Percentiles rank a stretch among this genome's conserved stretches.
These are phyloP conservation scores for Diutina mesorugosa DNA, from an alignment of 1,139 yeast genomes.

Conservation along the genomic window DNA sequence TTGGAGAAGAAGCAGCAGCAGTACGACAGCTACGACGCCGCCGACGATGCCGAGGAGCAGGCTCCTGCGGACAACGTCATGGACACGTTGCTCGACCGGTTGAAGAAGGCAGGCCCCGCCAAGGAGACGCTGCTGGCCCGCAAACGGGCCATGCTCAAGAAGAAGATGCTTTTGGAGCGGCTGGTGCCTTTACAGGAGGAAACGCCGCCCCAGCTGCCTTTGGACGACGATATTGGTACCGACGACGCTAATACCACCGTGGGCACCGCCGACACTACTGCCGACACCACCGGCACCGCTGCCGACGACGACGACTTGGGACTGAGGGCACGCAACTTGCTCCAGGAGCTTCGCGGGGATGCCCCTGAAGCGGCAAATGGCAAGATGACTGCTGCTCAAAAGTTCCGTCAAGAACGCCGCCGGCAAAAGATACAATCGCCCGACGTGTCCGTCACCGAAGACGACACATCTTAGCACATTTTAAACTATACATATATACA, in stretches of 20 bases:
- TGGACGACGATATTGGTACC: neutral
- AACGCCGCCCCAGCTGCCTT: neutral
- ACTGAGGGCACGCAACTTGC: constrained; percentile 44
- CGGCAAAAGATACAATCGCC: neutral
- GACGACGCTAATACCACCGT: constrained; percentile 7
- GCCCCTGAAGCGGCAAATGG: neutral
- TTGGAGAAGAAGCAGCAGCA: neutral
- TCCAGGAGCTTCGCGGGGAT: constrained; percentile 35
- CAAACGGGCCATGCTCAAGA: constrained; percentile 68
- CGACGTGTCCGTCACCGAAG: neutral
- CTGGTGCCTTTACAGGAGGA: neutral
- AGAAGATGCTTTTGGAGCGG: constrained; percentile 14
- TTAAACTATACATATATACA: too few species aligned
- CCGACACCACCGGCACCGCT: constrained; percentile 1
- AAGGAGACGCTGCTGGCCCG: constrained; percentile 75
- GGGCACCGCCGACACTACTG: neutral
- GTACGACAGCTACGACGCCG: neutral
- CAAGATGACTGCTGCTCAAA: neutral
- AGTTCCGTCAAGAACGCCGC: constrained; percentile 1
- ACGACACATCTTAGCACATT: neutral
- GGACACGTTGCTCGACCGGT: constrained; percentile 61
- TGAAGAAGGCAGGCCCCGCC: constrained; percentile 62
- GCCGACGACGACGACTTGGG: constrained; percentile 32
- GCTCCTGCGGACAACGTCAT: constrained; percentile 42
- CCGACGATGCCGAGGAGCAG: constrained; percentile 7